Evolutionary conservation across 305 asterid species (phyloP), one percentile per base, ranked within the genome.

Genomic region (Solanum hybrid): DNA sequence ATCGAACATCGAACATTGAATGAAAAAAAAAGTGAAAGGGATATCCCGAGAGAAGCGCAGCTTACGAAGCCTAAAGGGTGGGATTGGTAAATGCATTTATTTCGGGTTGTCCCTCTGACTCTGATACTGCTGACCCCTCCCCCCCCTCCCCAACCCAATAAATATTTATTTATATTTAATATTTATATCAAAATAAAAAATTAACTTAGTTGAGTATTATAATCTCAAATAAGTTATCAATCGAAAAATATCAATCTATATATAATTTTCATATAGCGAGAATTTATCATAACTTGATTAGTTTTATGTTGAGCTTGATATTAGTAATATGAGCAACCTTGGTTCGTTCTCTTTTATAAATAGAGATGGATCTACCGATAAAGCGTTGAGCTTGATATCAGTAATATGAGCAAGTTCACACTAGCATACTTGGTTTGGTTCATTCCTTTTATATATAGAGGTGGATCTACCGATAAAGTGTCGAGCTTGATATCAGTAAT

Each of bases 81-180:
- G 86, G 88, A 36, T 77, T 89, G 88, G 80, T 87, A 45, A 15
- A 17, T 87, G 97, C 98, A 96, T 96, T 96, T 96, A 96, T 96
- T 96, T 96, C 98, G 96, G 98, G 97, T 94, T 95, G 98, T 95
- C 98, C 98, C 95, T 94, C 97, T 96, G 87, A 79, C 57, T 79
- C 57, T 79, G 57, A 79, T 36, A 36, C 51, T 79, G 10, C 6
- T 32, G 3, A 3, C 27, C 10, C 26, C 5, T 1, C 15, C 22
- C 24, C 8, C 1, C 4, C 13, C 1, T 2, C 4, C 6, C 24
- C 10, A 5, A 7, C 17, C 27, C 80, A 2, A 15, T 31, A 32
- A 76, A 31, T 15, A 31, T 32, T 32, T 77, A 31, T 76, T 31
- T 8, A 9, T 77, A 77, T 32, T 33, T 78, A 8, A 33, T 9